Percentiles rank a stretch among this genome's conserved stretches.
phyloP scores from a whole-genome alignment of 2,329 filamentous ascomycete species.

The Cladosporium austrohemisphaericum region DNA sequence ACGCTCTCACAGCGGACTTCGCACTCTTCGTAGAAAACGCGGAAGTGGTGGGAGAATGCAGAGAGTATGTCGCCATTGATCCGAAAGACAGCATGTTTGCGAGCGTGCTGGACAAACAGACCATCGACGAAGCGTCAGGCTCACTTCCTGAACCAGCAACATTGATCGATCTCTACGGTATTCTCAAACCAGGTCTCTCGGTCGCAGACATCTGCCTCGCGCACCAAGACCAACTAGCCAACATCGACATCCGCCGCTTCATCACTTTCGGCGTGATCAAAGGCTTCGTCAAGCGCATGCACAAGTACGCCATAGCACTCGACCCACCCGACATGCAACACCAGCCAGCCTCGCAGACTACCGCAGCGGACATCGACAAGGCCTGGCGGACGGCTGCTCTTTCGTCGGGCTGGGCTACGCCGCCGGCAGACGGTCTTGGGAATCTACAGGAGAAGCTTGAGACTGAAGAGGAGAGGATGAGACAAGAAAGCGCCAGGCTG shows the following conservation, averaged over 20 bases:
- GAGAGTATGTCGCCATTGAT: conserved; percentile 67
- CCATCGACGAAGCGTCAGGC: background rate
- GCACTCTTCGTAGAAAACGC: conserved; percentile 73
- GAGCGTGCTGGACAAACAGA: conserved; percentile 1
- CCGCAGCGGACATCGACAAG: conserved; percentile 22
- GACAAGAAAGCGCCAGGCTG: conserved; percentile 46
- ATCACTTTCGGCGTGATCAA: conserved; percentile 97
- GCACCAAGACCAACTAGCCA: conserved; percentile 66
- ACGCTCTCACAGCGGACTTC: conserved; percentile 76
- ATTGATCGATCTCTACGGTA: conserved; percentile 79
- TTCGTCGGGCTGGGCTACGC: conserved; percentile 29
- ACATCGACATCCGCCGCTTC: conserved; percentile 83
- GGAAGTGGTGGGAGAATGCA: conserved; percentile 80
- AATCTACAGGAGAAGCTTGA: conserved; percentile 23
- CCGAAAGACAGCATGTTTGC: conserved; percentile 18
- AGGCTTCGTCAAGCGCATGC: conserved; percentile 85
- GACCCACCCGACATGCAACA: conserved; percentile 6
- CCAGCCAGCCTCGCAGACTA: background rate
- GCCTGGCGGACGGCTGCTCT: conserved; percentile 34
- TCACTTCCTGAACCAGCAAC: conserved; percentile 24
- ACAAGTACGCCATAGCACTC: conserved; percentile 66
- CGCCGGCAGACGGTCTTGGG: conserved; percentile 31
- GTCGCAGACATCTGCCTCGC: conserved; percentile 81
- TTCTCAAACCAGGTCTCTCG: conserved; percentile 77
- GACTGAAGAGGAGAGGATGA: conserved; percentile 20